phyloP scores from a whole-genome alignment of 768 basidiomycete genomes.

The Suillus tomentosus region DNA sequence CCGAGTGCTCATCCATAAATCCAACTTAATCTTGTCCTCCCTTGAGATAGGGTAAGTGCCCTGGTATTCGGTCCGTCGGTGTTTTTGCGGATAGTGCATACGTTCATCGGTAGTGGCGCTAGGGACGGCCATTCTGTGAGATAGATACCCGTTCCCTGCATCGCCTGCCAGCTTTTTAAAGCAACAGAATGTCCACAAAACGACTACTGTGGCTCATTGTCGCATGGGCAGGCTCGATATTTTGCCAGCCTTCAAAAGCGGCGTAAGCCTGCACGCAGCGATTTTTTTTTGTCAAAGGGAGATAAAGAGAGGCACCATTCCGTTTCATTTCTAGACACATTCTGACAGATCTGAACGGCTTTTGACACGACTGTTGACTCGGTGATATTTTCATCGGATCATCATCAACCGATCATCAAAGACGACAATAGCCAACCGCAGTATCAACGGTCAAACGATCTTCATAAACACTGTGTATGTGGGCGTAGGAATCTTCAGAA shows the following conservation, averaged over 20 bases:
- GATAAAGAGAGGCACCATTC: background rate
- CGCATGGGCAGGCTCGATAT: background rate
- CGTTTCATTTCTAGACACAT: background rate
- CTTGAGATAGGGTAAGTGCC: constrained; percentile 7
- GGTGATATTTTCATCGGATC: background rate
- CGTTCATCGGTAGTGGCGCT: background rate
- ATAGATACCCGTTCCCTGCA: background rate
- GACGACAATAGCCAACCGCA: constrained; percentile 1
- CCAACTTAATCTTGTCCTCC: constrained; percentile 2
- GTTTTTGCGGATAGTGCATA: background rate
- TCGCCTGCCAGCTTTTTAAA: background rate
- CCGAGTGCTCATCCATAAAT: background rate
- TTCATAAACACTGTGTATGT: background rate
- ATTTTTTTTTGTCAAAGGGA: background rate
- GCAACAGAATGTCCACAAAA: background rate
- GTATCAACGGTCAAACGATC: background rate
- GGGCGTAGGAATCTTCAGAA: background rate
- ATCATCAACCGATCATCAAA: background rate
- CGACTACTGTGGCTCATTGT: constrained; percentile 2
- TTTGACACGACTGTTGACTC: background rate
- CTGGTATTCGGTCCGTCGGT: background rate
- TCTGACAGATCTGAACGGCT: background rate
- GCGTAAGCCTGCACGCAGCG: background rate
- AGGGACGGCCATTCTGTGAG: background rate
- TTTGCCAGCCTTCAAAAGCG: background rate